A percentile compares a stretch with the other conserved stretches of the same genome.
Evolutionary conservation across 2,329 filamentous ascomycete genomes (phyloP).

Genomic region (Leptoxyphium fumago): DNA sequence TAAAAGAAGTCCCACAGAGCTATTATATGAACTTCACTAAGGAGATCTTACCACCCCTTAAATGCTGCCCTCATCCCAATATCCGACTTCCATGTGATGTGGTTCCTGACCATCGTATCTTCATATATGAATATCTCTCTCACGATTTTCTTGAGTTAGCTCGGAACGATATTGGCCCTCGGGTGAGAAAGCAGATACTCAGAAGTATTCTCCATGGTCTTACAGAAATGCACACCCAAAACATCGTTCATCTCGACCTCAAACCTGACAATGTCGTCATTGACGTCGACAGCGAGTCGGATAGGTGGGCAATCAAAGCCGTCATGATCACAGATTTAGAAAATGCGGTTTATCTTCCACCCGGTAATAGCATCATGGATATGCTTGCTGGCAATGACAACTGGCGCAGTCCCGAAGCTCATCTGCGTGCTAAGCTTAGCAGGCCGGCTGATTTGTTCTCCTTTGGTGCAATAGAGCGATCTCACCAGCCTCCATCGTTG

Average conservation of each 20-base stretch:
- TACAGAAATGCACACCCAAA: background rate
- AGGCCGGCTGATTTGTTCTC: no score
- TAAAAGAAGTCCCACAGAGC: no score
- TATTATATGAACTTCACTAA: no score
- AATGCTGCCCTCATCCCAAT: no score
- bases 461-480: no score
- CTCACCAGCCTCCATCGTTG: no score
- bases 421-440: background rate
- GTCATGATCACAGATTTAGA: no score
- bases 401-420: conserved; percentile 4
- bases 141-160: conserved; percentile 2
- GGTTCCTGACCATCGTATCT: background rate
- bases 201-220: background rate
- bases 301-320: no score
- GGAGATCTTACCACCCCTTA: no score
- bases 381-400: conserved; percentile 4
- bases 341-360: background rate
- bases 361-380: conserved; percentile 1
- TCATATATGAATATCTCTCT: conserved; percentile 3
- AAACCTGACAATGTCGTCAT: conserved; percentile 4
- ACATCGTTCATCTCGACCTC: background rate
- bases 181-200: background rate
- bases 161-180: background rate
- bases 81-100: no score
- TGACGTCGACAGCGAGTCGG: background rate